Evolutionary conservation across 164 flowering plant species (phyloP), one percentile per base, ranked within the genome.

Genomic region (Vitis riparia): DNA sequence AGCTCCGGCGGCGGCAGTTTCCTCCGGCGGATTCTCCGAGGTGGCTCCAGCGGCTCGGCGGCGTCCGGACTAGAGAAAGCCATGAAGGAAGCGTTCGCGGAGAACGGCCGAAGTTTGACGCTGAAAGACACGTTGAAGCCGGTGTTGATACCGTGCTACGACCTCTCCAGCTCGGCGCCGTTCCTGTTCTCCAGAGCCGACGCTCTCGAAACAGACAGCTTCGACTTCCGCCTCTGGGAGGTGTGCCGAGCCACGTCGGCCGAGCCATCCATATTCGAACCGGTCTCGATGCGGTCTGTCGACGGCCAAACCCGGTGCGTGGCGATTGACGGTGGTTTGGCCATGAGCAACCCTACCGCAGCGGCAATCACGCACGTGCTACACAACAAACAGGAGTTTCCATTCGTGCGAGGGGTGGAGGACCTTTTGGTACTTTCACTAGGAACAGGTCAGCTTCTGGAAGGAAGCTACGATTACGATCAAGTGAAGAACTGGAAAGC

Each of bases 361-460:
- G 97, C 99, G 9, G 98, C 99, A 3, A 91, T 95, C 51, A 95
- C 98, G 53, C 99, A 95, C 84, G 99, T 95, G 82, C 78, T 95
- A 67, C 98, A 95, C 69, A 95, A 95, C 81, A 93, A 93, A 77
- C 92, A 91, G 75, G 99, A 95, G 84, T 95, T 95, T 55, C 99
- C 99, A 32, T 87, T 86, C 75, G 97, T 93, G 59, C 78, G 97
- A 61, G 99, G 99, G 8, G 94, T 91, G 13, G 97, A 92, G 88
- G 99, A 92, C 70, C 67, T 94, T 67, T 51, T 92, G 83, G 97
- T 94, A 23, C 78, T 92, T 67, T 94, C 97, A 0, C 51, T 92
- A 0, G 97, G 98, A 27, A 80, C 89, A 9, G 92, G 95, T 13
- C 91, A 86, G 85, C 71, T 86, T 12, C 65, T 87, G 15, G 93